Percentiles rank a stretch among this genome's conserved stretches.
phyloP scores from a whole-genome alignment of 2,329 filamentous ascomycete genomes.

The Gnomoniopsis smithogilvyi region DNA sequence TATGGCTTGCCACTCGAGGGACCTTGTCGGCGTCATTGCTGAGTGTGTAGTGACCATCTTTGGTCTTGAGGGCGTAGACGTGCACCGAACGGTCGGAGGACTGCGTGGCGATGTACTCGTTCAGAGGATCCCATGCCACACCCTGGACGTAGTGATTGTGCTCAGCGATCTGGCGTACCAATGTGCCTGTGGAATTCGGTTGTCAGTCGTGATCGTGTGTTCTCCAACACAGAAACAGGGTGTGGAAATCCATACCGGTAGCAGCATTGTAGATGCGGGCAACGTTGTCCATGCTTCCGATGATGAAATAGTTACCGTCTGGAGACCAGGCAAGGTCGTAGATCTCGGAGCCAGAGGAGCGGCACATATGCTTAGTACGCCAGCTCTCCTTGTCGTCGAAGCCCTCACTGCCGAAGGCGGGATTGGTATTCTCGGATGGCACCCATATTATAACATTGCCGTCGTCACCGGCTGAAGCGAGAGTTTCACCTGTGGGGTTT shows the following conservation, averaged over 20 bases:
- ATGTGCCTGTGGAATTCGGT: constrained; percentile 36
- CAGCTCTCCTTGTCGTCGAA: constrained; percentile 95
- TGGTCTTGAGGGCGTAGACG: constrained; percentile 93
- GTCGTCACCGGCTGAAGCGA: constrained; percentile 94
- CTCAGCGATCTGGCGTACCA: constrained; percentile 91
- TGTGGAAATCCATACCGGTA: constrained; percentile 69
- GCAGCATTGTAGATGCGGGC: constrained; percentile 94
- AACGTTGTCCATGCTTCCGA: constrained; percentile 98
- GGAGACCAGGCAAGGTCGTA: constrained; percentile 99
- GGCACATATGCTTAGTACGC: constrained; percentile 97
- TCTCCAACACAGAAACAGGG: no score
- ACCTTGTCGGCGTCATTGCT: constrained; percentile 59
- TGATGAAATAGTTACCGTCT: constrained; percentile 95
- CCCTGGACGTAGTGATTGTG: constrained; percentile 98
- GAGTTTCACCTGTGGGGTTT: constrained; percentile 67
- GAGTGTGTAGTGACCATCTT: constrained; percentile 91
- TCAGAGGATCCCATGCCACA: constrained; percentile 95
- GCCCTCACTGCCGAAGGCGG: constrained; percentile 75
- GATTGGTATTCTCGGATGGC: constrained; percentile 71
- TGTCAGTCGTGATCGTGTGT: no score
- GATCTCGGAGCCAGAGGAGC: constrained; percentile 91
- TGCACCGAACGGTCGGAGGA: constrained; percentile 97
- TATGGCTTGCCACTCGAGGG: constrained; percentile 75
- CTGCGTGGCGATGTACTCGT: constrained; percentile 97
- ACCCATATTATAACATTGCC: constrained; percentile 97